Evolutionary conservation across 306 rosid species (phyloP).

Genomic region (Cicer judaicum): DNA sequence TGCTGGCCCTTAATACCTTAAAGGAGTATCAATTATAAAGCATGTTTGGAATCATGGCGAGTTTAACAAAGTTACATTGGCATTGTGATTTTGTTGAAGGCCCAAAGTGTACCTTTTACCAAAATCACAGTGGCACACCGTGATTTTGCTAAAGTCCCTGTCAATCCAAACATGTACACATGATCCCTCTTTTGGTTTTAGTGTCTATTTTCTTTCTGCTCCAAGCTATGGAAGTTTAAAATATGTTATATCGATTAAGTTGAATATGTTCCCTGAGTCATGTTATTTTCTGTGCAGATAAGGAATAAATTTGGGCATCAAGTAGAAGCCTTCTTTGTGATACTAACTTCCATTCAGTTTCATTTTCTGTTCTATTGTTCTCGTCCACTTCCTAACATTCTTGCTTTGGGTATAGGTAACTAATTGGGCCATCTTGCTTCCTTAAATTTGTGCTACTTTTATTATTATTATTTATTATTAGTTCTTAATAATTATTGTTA

Average conservation of each 20-base stretch:
- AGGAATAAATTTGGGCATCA: conserved; percentile 79
- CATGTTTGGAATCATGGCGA: too few species aligned
- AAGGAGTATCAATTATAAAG: neutral
- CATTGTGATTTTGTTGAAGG: too few species aligned
- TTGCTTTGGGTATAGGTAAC: conserved; percentile 81
- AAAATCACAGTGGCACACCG: too few species aligned
- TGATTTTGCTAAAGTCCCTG: too few species aligned
- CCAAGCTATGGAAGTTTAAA: conserved; percentile 12
- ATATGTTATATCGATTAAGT: conserved; percentile 25
- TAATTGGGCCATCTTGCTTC: conserved; percentile 36
- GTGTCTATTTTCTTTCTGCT: conserved; percentile 32
- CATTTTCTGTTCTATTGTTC: conserved; percentile 88
- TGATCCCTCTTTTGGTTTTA: conserved; percentile 5
- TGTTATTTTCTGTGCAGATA: conserved; percentile 58
- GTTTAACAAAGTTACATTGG: too few species aligned
- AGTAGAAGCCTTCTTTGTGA: conserved; percentile 85
- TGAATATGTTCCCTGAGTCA: conserved; percentile 10
- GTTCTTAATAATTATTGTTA: too few species aligned
- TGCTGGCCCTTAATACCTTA: conserved; percentile 24
- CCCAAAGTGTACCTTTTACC: too few species aligned
- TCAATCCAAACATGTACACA: neutral
- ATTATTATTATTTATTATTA: too few species aligned
- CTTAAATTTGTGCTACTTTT: neutral
- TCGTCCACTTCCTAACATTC: conserved; percentile 85
- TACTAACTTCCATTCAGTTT: conserved; percentile 79